Evolutionary conservation across 208 protist species (phyloP), one percentile per base, ranked within the genome.

Genomic region (Borovskyia barvae): DNA sequence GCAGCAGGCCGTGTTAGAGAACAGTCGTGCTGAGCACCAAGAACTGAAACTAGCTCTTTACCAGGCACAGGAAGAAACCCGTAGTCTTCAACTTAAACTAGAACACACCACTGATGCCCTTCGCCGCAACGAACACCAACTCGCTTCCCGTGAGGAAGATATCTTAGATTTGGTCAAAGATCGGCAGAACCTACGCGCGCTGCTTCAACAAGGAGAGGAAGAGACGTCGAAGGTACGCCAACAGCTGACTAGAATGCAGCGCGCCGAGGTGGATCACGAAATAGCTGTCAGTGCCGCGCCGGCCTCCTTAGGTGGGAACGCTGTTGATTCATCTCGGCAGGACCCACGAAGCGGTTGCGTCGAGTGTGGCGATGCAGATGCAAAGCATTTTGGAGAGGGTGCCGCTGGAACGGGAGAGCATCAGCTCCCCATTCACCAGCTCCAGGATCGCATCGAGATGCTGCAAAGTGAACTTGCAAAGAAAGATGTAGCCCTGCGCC

Each of bases 141-240:
- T 76, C 45, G 37, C 51, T 1, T 53, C 50, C 5, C 50, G 64
- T 5, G 72, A 82, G 47, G 69, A 71, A 26, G 69, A 63, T 41
- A 26, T 74, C 29, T 28, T 65, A 20, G 50, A 66, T 22, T 33
- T 54, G 39, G 66, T 76, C 42, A 60, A 60, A 19, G 71, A 79
- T 19, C 66, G 66, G 9, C 72, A 76, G 57, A 51, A 20, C 35
- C 60, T 83, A 19, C 51, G 61, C 3, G 51, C 40, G 36, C 9
- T 51, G 62, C 42, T 77, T 22, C 70, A 54, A 12, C 65, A 79
- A 52, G 61, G 77, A 20, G 75, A 82, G 40, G 72, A 75, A 50
- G 60, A 63, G 35, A 57, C 65, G 25, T 40, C 53, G 17, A 40
- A 30, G 14, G 39, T 66, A 5, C 56, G 49, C 2, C 57, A 76